Percentiles rank a stretch among this genome's conserved stretches.
Conservation (phyloP, 2,329 filamentous ascomycete species). For the Epichloe scottii region DNA sequence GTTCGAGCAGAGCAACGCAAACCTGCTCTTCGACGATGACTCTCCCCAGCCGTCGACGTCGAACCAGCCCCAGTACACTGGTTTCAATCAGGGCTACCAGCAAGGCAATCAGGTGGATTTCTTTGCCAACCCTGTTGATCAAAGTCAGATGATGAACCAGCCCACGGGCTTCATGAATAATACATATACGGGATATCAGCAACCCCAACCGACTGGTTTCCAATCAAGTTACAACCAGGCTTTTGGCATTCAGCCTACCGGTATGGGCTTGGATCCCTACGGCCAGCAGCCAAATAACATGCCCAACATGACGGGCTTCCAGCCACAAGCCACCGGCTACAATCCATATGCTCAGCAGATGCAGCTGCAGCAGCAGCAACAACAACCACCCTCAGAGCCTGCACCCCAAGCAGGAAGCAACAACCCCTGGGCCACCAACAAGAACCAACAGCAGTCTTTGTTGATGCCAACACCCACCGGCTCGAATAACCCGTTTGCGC, state of each 20-base stretch:
- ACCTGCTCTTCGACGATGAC: conserved; percentile 79
- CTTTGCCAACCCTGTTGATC: conserved; percentile 88
- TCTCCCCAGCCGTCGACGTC: conserved; percentile 33
- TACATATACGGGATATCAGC: conserved; percentile 40
- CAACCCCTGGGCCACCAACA: conserved; percentile 76
- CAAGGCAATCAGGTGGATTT: conserved; percentile 94
- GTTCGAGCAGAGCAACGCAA: conserved; percentile 73
- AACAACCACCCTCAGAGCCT: conserved; percentile 34
- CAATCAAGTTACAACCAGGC: conserved; percentile 50
- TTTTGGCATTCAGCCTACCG: conserved; percentile 50
- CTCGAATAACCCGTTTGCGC: conserved; percentile 95
- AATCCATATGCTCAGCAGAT: conserved; percentile 40
- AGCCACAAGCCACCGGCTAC: conserved; percentile 39
- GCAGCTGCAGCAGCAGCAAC: conserved; percentile 24
- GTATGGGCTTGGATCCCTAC: conserved; percentile 60
- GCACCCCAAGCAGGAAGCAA: conserved; percentile 69
- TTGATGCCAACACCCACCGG: conserved; percentile 79
- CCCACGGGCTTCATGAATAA: conserved; percentile 59
- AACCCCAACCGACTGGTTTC: conserved; percentile 37
- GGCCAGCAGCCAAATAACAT: conserved; percentile 29
- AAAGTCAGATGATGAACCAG: conserved; percentile 59
- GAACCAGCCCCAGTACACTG: conserved; percentile 63
- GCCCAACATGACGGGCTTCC: conserved; percentile 28
- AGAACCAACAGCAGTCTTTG: conserved; percentile 41
- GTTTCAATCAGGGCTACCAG: conserved; percentile 94